Evolutionary conservation across 257 asterid species (phyloP), one percentile per base, ranked within the genome.

Genomic region (Solanum sejunctum): DNA sequence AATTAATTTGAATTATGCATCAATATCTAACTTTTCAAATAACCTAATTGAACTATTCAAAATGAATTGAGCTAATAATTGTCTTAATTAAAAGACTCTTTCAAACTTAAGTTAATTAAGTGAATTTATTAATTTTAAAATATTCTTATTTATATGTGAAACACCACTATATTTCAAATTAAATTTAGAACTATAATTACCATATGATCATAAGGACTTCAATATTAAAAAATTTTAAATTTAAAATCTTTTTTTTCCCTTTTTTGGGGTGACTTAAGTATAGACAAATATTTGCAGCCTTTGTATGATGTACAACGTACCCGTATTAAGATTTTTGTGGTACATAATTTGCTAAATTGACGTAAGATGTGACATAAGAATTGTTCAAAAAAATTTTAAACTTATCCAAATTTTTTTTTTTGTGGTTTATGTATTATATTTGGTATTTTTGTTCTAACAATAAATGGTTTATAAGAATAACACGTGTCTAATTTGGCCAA

Each of bases 301-400:
- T 82, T 82, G 54, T 28, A 82, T 49, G 85, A 82, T 61, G 85
- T 61, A 82, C 2, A 82, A 21, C 21, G 17, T n/a, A 63, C 16
- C 23, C 5, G 21, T 7, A 21, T 23, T 51, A 77, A 15, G 45
- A 51, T 51, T 51, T 49, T 77, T 77, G 60, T 49, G 63, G 23
- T 15, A 51, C 51, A 49, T 51, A 15, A 72, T 13, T 16, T 51
- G 26, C 82, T 77, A 21, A 4, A 58, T 43, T 82, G 85, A 82
- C 85, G 85, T 82, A 23, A 47, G 79, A 63, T 13, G 15, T 82
- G 85, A 82, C 85, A 61, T n/a, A 82, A 82, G 23, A 36, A 21
- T 64, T 12, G 57, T 58, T 11, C 12, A 20, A 81, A 1, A 39
- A 39, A 18, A 10, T 21, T 52, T 82, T 3, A 82, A 26, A 63